Base-by-base conservation (phyloP, 495 filamentous ascomycete genomes). In the Penicillium robsamsonii region DNA sequence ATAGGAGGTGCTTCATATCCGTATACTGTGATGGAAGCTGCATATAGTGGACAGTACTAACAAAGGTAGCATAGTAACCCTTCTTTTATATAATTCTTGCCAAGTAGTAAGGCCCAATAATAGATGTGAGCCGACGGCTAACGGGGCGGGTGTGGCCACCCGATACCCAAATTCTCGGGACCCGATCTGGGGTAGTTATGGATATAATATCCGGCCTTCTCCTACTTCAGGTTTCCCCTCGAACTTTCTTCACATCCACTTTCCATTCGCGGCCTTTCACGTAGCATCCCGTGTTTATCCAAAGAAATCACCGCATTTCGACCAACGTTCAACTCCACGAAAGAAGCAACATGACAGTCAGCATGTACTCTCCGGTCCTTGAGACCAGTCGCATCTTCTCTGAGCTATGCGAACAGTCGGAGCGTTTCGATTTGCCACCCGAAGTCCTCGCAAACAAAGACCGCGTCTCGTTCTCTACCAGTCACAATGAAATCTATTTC, bases 401-500 rank as follows among this genome's bases (percentile, higher is more conserved):
- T 15, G 55, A 60, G 15, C 68, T 79, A 5, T 78, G 71, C 53
- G 67, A 72, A 24, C 73, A 77, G 50, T 66, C 69, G 0, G 73
- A 75, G 45, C 62, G 66, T 24, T 66, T 79, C 5, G 61, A 57
- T 46, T 53, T 79, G 13, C 77, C 77, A 11, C 24, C 62, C 0
- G 68, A 70, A 24, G 71, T 78, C 10, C 58, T 65, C 6, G 65
- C 64, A 5, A 69, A 68, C 35, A 71, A 70, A 38, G 67, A 73
- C 38, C 60, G 65, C 5, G 77, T 79, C 4, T 70, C 69, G 1
- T 76, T 79, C 59, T 66, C 67, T 13, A 70, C 77, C 13, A 67
- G 66, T 18, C 68, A 75, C 24, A 70, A 79, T 58, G 60, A 71
- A 46, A 69, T 77, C 27, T 79, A 77, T 56, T 78, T 87, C 46